phyloP scores from a whole-genome alignment of 345 rosid genomes.

The Theobroma cacao region DNA sequence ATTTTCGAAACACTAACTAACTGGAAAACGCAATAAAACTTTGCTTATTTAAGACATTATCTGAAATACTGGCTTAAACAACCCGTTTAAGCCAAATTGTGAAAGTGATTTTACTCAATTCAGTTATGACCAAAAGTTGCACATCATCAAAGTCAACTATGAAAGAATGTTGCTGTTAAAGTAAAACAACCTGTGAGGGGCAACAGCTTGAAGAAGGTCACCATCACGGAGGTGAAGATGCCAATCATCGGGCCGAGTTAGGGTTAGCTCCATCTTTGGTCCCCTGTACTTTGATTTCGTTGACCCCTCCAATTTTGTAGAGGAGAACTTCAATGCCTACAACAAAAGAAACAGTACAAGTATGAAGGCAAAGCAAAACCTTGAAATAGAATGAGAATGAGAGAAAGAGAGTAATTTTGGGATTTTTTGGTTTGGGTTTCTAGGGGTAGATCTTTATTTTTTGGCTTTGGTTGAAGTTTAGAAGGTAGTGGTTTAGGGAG shows the following conservation, averaged over 20 bases:
- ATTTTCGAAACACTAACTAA: background rate
- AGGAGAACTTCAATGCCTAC: constrained; percentile 12
- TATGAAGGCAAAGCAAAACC: background rate
- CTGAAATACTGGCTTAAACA: too few relatives aligned
- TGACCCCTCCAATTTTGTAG: constrained; percentile 1
- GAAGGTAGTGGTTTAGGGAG: too few relatives aligned
- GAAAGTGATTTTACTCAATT: background rate
- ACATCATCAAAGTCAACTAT: background rate
- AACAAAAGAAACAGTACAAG: background rate
- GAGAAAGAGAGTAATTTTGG: too few relatives aligned
- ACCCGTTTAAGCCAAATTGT: too few relatives aligned
- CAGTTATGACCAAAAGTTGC: background rate
- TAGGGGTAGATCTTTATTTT: too few relatives aligned
- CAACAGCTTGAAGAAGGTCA: constrained; percentile 67
- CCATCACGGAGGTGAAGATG: constrained; percentile 88
- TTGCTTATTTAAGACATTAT: background rate
- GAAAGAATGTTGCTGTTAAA: background rate
- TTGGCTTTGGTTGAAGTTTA: too few relatives aligned
- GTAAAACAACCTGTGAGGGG: constrained; percentile 57
- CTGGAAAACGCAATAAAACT: background rate
- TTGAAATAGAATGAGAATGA: too few relatives aligned
- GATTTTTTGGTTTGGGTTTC: too few relatives aligned
- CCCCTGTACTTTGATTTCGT: constrained; percentile 26
- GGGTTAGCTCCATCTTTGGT: constrained; percentile 57
- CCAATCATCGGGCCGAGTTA: constrained; percentile 84